These are phyloP conservation scores for Quercus mongolica DNA, from an alignment of 306 rosid species.

Conservation along the genomic window DNA sequence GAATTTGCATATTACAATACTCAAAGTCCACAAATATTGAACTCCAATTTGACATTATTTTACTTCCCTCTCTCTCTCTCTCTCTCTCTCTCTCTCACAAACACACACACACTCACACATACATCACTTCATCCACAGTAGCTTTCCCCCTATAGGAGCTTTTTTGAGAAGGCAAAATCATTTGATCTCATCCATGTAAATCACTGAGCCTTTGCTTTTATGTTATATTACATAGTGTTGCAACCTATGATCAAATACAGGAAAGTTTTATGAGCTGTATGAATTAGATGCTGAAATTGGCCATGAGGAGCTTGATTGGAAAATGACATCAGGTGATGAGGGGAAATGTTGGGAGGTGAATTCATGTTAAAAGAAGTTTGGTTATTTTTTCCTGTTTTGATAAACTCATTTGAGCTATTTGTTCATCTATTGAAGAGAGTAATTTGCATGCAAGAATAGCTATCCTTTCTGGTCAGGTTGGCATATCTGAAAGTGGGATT, in stretches of 20 bases:
- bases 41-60: too few relatives aligned
- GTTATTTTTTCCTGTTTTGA: conserved; percentile 1
- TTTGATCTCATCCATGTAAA: too few relatives aligned
- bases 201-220: too few relatives aligned
- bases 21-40: too few relatives aligned
- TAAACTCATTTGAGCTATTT: neutral
- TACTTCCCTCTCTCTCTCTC: too few relatives aligned
- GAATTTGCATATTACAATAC: too few relatives aligned
- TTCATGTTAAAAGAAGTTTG: conserved; percentile 7
- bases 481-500: conserved; percentile 94
- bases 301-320: conserved; percentile 98
- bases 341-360: conserved; percentile 96
- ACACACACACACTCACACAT: too few relatives aligned
- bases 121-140: too few relatives aligned
- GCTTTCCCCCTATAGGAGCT: too few relatives aligned
- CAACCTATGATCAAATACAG: conserved; percentile 35
- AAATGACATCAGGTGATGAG: conserved; percentile 85
- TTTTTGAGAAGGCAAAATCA: too few relatives aligned
- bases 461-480: conserved; percentile 58
- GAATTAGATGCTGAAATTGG: conserved; percentile 95
- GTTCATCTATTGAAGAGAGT: conserved; percentile 18
- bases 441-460: neutral
- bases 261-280: conserved; percentile 92
- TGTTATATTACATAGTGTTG: conserved; percentile 9
- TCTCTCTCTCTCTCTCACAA: too few relatives aligned